Evolutionary conservation across 371 early-diverging fungal species (phyloP), one percentile per base, ranked within the genome.

Genomic region (Basidiobolus meristosporus): DNA sequence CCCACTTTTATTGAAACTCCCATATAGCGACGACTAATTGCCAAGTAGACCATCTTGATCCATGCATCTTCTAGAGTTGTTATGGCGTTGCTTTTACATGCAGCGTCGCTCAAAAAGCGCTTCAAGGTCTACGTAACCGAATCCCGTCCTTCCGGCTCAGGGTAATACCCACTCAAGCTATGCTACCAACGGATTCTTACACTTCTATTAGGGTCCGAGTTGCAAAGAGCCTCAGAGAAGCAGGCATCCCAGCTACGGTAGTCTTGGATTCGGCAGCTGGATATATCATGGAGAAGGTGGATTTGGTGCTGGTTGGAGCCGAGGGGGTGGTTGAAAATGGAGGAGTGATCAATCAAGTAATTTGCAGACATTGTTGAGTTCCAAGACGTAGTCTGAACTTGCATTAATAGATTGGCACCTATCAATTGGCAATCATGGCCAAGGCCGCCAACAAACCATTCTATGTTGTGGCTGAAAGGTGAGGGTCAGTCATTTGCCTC

Each of bases 241-340:
- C 69, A 16, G 83, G 85, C 39, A 82, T 97, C 30, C 84, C 87
- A 7, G 86, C 85, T 19, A 69, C 77, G 41, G 73, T 90, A 18
- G 77, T 97, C 16, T 56, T 84, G 48, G 98, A 97, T 55, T 65
- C 87, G 3, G 90, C 95, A n/a, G 89, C 91, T 1, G 93, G 86
- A 23, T 89, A 82, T 58, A 68, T 87, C 42, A 89, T 97, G 68
- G 84, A 83, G 47, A 77, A 85, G 53, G 84, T 90, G 14, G 88
- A 91, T 52, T 67, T 87, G 71, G 90, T 91, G 0, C 70, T 95
- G 46, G 92, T 91, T 26, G 98, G 98, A 3, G 98, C 95, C 7
- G 98, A 97, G 59, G 98, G 87, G 29, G 90, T 97, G 1, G 90
- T 89, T 5, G 90, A 91, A 57, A 97, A 90, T 51, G 98, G 98